Base-by-base conservation (phyloP, 495 filamentous ascomycete genomes). In the Lophiotrema nucula region DNA sequence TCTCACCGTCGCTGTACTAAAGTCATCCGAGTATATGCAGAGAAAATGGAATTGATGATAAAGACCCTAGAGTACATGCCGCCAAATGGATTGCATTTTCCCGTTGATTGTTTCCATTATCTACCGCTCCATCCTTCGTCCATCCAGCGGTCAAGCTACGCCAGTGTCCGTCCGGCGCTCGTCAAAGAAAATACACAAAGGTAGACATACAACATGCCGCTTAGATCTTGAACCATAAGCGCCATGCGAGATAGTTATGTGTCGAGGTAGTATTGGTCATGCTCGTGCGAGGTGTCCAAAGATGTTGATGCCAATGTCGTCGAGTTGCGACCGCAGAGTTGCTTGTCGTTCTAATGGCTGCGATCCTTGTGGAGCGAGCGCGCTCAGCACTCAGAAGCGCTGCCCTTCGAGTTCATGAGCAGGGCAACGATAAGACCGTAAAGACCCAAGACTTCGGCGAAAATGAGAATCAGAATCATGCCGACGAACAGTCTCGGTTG, bases 381-480 rank as follows among this genome's bases (percentile, higher is more conserved):
- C n/a, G 50, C 10, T 47, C 24, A 44, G 38, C 31, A 27, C 23
- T 26, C 25, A 24, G 5, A 16, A 37, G 39, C 47, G 38, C 38
- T 53, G 37, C 47, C 64, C 33, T 51, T 57, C 26, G 92, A 91
- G 87, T 97, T 98, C 93, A 98, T 97, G 66, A 98, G 86, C 65
- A 98, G 87, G 58, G 93, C 93, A 58, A 98, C 93, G 70, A 98
- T 98, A 66, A 98, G 79, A 65, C 93, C 93, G 79, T 98, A 98
- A 42, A 98, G 88, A 89, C 89, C 87, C 84, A 98, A 76, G 62
- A 97, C 93, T 95, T 97, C 93, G 69, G 95, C 93, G 81, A 98
- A 98, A 96, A 98, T 98, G 80, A 98, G 91, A 81, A 98, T 98
- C 70, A 98, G 78, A 79, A 98, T 97, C 93, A 98, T 98, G 80